Conservation (phyloP, 1,284 basidiomycete species). For the Paramarasmius palmivorus region DNA sequence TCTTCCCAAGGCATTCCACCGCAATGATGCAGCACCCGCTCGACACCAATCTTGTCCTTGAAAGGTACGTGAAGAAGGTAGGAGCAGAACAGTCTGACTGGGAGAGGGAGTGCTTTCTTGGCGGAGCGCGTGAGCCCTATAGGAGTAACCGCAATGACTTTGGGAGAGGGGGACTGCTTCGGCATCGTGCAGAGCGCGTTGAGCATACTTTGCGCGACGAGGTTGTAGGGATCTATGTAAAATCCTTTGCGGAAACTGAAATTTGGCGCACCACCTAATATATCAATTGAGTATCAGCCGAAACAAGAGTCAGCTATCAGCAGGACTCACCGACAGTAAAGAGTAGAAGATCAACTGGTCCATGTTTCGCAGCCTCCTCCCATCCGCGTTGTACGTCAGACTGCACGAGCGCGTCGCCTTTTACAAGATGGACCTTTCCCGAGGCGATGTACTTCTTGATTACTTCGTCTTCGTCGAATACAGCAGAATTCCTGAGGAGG, state of each 20-base stretch:
- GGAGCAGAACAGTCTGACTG: constrained; percentile 42
- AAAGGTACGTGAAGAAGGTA: constrained; percentile 37
- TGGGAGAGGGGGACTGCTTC: constrained; percentile 34
- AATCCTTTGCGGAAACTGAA: constrained; percentile 45
- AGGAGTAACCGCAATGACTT: constrained; percentile 53
- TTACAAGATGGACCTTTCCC: constrained; percentile 44
- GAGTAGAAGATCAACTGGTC: constrained; percentile 42
- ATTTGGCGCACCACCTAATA: constrained; percentile 37
- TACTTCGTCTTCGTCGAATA: constrained; percentile 44
- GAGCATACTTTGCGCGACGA: constrained; percentile 50
- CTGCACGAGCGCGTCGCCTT: constrained; percentile 49
- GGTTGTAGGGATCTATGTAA: constrained; percentile 43
- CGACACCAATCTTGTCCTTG: constrained; percentile 47
- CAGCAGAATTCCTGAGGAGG: constrained; percentile 42
- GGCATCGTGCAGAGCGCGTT: constrained; percentile 51
- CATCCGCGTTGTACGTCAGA: constrained; percentile 47
- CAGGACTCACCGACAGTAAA: constrained; percentile 48
- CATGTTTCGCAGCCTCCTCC: constrained; percentile 36
- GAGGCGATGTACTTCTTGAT: constrained; percentile 42
- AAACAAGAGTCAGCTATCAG: not conserved
- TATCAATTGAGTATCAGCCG: not conserved
- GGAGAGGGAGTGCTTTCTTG: constrained; percentile 46
- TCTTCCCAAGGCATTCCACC: constrained; percentile 41
- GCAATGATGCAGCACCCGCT: constrained; percentile 37
- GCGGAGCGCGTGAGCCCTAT: constrained; percentile 48